Evolutionary conservation across 2,329 filamentous ascomycete species (phyloP), one percentile per base, ranked within the genome.

Genomic region (Verticillium tricorpus): DNA sequence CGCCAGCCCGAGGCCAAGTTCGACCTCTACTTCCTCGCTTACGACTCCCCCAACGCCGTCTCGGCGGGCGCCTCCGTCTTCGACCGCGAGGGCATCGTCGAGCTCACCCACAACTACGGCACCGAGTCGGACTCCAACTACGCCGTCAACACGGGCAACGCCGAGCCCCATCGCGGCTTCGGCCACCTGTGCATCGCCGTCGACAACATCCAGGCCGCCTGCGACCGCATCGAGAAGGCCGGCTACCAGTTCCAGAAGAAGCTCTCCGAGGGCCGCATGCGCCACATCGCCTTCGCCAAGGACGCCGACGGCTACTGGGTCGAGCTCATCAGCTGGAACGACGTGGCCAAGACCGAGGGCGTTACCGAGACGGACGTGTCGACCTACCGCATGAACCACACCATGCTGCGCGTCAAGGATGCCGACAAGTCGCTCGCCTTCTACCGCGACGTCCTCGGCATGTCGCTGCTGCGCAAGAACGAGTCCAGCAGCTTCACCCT

Each of bases 231-330:
- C 64, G 92, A 96, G 75, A 90, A 94, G 72, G 93, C 90, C 7
- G 93, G 93, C 0, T 97, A 97, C 78, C 85, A 85, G 65, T 99
- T 98, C 78, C 92, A 98, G 82, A 98, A 98, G 86, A 96, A 92
- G 78, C 81, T 98, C 62, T 87, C 87, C 0, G 94, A 98, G 67
- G 95, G 95, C 2, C 85, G 89, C 62, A 96, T 96, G 91, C 85
- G 84, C 70, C 78, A 91, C 71, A 96, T 98, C 70, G 95, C 94
- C 1, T 98, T 98, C 73, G 93, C 84, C 1, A 85, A 97, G 60
- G 93, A 96, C 69, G 93, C 93, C 0, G 92, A 97, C 74, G 89
- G 87, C 39, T 94, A 94, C 75, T 93, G 91, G 90, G 89, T 95
- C 3, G 91, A 95, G 76, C 82, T 96, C 56, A 86, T 96, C 68